These are phyloP conservation scores for Globisporangium lucens DNA, from an alignment of 352 stramenopile species.

Conservation along the genomic window DNA sequence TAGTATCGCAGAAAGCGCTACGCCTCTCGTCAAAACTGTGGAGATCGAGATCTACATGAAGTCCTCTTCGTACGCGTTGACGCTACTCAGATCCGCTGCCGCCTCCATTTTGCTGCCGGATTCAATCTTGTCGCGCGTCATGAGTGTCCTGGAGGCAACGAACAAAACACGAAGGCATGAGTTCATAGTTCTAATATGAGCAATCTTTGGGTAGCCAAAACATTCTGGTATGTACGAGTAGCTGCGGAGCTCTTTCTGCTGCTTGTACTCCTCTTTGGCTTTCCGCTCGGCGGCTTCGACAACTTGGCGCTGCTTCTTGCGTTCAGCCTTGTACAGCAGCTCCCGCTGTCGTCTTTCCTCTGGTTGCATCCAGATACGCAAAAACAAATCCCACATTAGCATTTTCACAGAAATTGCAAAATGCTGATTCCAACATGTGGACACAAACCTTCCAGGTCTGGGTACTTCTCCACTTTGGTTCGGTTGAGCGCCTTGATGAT, in stretches of 20 bases:
- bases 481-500: conserved; percentile 88
- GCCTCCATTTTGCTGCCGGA: conserved; percentile 25
- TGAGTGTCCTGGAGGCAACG: conserved; percentile 31
- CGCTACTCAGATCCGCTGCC: conserved; percentile 8
- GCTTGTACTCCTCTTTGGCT: conserved; percentile 53
- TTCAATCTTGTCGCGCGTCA: conserved; percentile 71
- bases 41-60: conserved; percentile 49
- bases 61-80: conserved; percentile 76
- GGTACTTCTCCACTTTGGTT: conserved; percentile 75
- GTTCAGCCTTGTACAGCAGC: conserved; percentile 64
- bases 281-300: conserved; percentile 52
- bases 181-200: not conserved
- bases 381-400: not conserved
- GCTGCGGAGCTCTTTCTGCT: conserved; percentile 73
- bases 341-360: conserved; percentile 65
- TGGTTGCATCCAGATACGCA: conserved; percentile 15
- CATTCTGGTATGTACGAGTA: conserved; percentile 48
- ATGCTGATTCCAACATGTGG: not conserved
- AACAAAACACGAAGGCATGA: not conserved
- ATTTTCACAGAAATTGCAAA: not conserved
- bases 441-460: conserved; percentile 69
- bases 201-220: not conserved
- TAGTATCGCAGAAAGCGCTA: not conserved
- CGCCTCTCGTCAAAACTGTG: not conserved
- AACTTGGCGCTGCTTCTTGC: conserved; percentile 64